Evolutionary conservation across 2,329 filamentous ascomycete genomes (phyloP), one percentile per base, ranked within the genome.

Genomic region (Cyphellophora europaea): DNA sequence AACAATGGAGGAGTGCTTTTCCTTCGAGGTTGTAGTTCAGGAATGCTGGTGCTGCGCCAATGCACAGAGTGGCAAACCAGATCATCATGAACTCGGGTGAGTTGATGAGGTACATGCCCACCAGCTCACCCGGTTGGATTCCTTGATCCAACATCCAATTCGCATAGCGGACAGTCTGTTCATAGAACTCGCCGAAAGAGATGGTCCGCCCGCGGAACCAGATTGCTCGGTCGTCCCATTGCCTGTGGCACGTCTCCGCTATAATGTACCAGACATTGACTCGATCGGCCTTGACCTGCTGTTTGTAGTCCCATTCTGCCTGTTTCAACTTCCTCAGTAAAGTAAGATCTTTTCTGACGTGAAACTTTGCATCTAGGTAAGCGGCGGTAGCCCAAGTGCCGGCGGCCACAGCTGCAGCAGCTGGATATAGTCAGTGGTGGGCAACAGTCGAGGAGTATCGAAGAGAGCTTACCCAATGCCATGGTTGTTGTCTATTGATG

Each of bases 331-430:
- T 56, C 10, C 60, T 52, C n/a, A 82, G 54, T 5, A 49, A 48
- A 0, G 51, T 47, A 11, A 80, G 43, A 53, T 88, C 82, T 49
- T 81, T 74, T 27, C 58, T 54, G 32, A 87, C 52, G 52, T 82
- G 74, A 48, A 72, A 77, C 60, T 81, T 84, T 35, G 75, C 82
- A 50, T 87, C 73, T 29, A 82, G 59, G 47, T 84, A 83, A 11
- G 69, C 66, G 27, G 71, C 69, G 10, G 62, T 59, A 8, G 62
- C 62, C 19, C 55, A 52, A n/a, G 48, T 49, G 27, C 53, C 54
- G 11, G 53, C 55, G 12, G 50, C 49, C 11, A 47, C 43, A 11
- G 54, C 51, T 28, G 51, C 50, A 28, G 47, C 41, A 15, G 42
- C 42, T 45, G 27, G 6, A 21, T 11, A 8, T 18, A 17, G 5